Evolutionary conservation across 2,329 filamentous ascomycete genomes (phyloP).

Genomic region (Acarospora socialis): DNA sequence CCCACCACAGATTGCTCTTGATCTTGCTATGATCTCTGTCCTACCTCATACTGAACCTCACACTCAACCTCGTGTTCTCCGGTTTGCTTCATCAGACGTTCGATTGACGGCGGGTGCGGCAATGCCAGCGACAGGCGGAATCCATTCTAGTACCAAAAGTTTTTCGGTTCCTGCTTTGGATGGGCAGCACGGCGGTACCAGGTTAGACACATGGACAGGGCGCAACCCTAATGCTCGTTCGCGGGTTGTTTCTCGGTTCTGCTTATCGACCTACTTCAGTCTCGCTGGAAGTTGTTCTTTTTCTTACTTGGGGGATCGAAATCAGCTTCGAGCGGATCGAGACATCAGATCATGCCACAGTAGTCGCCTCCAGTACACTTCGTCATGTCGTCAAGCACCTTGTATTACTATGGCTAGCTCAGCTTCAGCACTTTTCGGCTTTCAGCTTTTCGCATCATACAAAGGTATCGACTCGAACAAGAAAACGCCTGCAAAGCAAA

Average conservation of each 20-base stretch:
- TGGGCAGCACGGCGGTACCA: conserved; percentile 6
- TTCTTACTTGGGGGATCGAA: conserved; percentile 10
- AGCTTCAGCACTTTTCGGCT: no score
- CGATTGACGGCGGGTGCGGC: conserved; percentile 4
- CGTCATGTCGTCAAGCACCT: conserved; percentile 12
- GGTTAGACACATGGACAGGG: no score
- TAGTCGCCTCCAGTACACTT: conserved; percentile 10
- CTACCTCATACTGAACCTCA: conserved; percentile 3
- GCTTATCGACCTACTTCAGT: conserved; percentile 5
- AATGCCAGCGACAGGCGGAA: no score
- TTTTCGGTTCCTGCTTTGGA: conserved; percentile 7
- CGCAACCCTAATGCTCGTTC: no score
- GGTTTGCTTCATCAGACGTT: conserved; percentile 2
- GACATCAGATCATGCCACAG: conserved; percentile 2
- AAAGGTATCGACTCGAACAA: not conserved
- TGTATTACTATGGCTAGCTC: conserved; percentile 15
- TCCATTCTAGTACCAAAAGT: conserved; percentile 8
- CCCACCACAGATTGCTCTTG: conserved; percentile 1
- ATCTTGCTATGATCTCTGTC: conserved; percentile 3
- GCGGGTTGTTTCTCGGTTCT: conserved; percentile 7
- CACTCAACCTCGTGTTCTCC: conserved; percentile 1
- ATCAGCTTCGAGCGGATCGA: conserved; percentile 8
- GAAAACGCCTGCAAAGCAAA: not conserved
- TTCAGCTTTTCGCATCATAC: conserved; percentile 7
- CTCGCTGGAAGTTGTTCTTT: conserved; percentile 7